phyloP scores from a whole-genome alignment of 1,284 basidiomycete genomes.

The Cryptococcus floricola region DNA sequence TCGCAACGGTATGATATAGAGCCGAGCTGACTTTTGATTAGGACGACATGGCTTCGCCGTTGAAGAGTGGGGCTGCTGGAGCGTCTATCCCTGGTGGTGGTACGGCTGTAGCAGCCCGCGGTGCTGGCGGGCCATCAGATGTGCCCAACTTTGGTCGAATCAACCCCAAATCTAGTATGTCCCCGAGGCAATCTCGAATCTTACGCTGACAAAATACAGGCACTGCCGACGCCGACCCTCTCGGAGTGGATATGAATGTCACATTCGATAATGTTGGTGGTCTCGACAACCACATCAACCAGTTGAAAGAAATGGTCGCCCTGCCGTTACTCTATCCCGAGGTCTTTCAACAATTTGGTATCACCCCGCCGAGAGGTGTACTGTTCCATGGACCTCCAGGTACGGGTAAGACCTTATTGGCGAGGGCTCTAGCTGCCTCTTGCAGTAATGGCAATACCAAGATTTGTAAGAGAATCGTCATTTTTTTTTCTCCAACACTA shows the following conservation, averaged over 20 bases:
- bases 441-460: constrained; percentile 84
- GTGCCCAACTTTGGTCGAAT: constrained; percentile 46
- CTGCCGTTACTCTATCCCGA: constrained; percentile 95
- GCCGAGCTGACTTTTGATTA: constrained; percentile 1
- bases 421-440: constrained; percentile 89
- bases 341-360: constrained; percentile 89
- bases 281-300: constrained; percentile 91
- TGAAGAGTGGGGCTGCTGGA: constrained; percentile 23
- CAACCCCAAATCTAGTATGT: constrained; percentile 45
- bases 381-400: constrained; percentile 96
- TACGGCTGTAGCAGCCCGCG: constrained; percentile 15
- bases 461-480: constrained; percentile 62
- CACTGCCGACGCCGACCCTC: constrained; percentile 95
- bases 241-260: constrained; percentile 88
- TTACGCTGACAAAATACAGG: constrained; percentile 41
- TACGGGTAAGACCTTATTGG: constrained; percentile 74
- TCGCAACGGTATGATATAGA: not conserved
- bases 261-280: constrained; percentile 98
- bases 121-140: constrained; percentile 51
- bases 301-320: constrained; percentile 97
- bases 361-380: constrained; percentile 94
- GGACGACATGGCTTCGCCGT: constrained; percentile 24
- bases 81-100: constrained; percentile 10
- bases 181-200: not conserved
- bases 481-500: not conserved